Evolutionary conservation across 805 yeast genomes (phyloP), one percentile per base, ranked within the genome.

Genomic region (Candida saitoana): DNA sequence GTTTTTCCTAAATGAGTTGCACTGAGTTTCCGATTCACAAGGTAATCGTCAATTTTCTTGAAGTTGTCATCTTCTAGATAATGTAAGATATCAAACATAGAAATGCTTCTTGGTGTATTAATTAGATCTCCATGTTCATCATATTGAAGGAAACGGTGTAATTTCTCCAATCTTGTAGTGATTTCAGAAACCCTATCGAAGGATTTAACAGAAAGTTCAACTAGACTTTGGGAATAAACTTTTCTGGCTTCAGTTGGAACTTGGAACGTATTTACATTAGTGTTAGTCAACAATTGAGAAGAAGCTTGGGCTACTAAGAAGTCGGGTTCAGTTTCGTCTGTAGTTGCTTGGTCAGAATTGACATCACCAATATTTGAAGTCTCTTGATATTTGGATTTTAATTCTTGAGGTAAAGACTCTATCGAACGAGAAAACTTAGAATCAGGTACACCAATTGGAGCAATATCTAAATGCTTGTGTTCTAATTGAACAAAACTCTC

Each of bases 121-220:
- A 59, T 41, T 8, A 56, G 37, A 39, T 62, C 61, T n/a, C 64
- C 65, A 40, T 47, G 45, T 16, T 57, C 62, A 43, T 63, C 67
- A 47, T 60, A 56, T 55, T 74, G 80, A 5, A 79, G 50, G 4
- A 60, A 45, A 40, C 74, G 56, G 56, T 79, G 80, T 24, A 79
- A 49, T 3, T 62, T 40, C 47, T 76, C 77, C 35, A 79, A 57
- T 49, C 71, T 71, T 40, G 62, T 52, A 5, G 69, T 52, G n/a
- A 66, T 61, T 1, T 53, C 47, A 12, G 76, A 70, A 18, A 76
- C 46, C 29, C 59, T 54, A 12, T 55, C 48, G 63, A 74, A 71
- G 2, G 79, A 71, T 0, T 49, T 45, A 20, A 67, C 59, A 0
- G 77, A 66, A 2, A 77, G 49, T 0, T 57, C 52, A 0, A 67